Base-by-base conservation (phyloP, 139 green algal genomes). In the Chlorella vulgaris region DNA sequence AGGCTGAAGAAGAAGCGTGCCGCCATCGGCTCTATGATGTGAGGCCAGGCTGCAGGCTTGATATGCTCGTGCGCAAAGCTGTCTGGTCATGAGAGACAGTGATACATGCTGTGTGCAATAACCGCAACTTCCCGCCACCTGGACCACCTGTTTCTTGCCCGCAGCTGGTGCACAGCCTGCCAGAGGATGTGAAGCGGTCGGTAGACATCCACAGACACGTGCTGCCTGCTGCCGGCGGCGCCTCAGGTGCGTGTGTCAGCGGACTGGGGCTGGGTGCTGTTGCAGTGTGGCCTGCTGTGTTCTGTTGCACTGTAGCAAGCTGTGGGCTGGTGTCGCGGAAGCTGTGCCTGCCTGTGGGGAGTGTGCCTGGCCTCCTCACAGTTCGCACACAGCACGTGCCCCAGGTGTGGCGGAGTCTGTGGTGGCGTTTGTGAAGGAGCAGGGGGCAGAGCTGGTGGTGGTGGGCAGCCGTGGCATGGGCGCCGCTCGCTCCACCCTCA, bases 401-500 rank as follows among this genome's bases (percentile, higher is more conserved):
- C 47, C 77, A 82, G 77, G 42, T 67, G 38, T 92, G 38, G 66
- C 76, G 3, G 88, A 92, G 26, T 84, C 80, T 42, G 76, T 93
- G 40, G 88, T 92, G 58, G 53, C 66, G 15, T 89, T 82, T 61
- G 74, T 60, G 55, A 85, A 86, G 21, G 36, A 81, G 29, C 26
- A 74, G 31, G 58, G 71, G 1, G 77, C 85, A 0, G 84, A 90
- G 36, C 81, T 93, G 15, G 77, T 93, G 36, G 84, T 91, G 8
- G 81, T 93, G 58, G 89, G 89, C 75, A 86, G 73, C 82, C 78
- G 84, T 6, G 82, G 83, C 60, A 87, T 88, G 81, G 81, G 81
- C 39, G 60, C 82, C 15, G 60, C 70, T 5, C 85, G 79, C 69
- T 80, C 76, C 60, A 75, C 47, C 0, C 61, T 94, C 29, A 83